These are phyloP conservation scores for Debaryomyces prosopidis DNA, from an alignment of 805 yeast genomes.

Conservation along the genomic window DNA sequence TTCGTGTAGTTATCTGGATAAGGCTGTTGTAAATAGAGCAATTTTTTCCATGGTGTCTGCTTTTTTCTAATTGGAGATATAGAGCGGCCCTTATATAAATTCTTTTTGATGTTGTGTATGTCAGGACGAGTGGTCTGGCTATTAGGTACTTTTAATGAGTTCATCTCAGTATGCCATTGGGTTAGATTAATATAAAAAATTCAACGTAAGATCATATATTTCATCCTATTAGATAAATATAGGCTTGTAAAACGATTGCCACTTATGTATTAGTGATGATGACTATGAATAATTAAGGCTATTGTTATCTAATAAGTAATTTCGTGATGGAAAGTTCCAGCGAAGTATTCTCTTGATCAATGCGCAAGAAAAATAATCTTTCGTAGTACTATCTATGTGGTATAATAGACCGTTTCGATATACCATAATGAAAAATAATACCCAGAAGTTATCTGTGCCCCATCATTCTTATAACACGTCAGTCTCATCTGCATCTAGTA, in stretches of 20 bases:
- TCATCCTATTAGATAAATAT: no score
- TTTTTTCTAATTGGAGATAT: conserved; percentile 1
- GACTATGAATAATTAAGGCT: no score
- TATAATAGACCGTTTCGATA: no score
- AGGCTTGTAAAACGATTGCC: no score
- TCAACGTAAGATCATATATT: no score
- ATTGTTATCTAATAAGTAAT: no score
- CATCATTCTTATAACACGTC: conserved; percentile 13
- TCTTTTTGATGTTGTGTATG: neutral
- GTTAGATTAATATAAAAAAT: no score
- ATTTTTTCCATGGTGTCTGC: conserved; percentile 68
- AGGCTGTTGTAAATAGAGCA: conserved; percentile 80
- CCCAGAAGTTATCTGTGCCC: conserved; percentile 13
- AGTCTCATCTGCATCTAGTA: conserved; percentile 8
- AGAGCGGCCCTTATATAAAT: neutral
- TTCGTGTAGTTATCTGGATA: conserved; percentile 94
- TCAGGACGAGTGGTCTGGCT: neutral
- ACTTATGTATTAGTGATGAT: no score
- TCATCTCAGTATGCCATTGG: neutral
- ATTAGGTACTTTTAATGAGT: neutral
- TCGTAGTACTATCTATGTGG: no score
- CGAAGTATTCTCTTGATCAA: no score
- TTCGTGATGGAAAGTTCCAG: no score
- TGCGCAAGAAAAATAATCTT: no score
- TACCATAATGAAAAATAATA: neutral